phyloP scores from a whole-genome alignment of 345 rosid species.

The Murraya paniculata region DNA sequence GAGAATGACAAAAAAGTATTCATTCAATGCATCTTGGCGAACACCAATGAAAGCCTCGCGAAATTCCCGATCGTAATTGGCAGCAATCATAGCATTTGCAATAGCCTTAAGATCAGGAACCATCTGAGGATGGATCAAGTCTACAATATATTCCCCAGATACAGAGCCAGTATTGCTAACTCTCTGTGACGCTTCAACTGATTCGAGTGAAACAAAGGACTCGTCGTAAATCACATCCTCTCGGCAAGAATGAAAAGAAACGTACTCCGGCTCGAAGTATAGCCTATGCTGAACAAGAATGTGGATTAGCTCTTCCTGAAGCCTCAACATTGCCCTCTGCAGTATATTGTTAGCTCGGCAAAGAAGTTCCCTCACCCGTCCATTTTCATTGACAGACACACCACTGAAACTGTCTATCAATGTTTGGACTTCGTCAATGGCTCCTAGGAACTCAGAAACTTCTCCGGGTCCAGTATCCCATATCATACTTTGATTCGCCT shows the following conservation, averaged over 20 bases:
- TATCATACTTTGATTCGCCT: conserved; percentile 38
- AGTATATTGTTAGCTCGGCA: conserved; percentile 41
- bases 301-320: conserved; percentile 66
- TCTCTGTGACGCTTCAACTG: conserved; percentile 26
- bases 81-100: conserved; percentile 65
- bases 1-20: conserved; percentile 48
- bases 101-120: conserved; percentile 59
- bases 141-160: conserved; percentile 27
- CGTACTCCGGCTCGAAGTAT: conserved; percentile 32
- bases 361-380: conserved; percentile 43
- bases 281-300: conserved; percentile 45
- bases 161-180: conserved; percentile 18
- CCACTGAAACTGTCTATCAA: conserved; percentile 32
- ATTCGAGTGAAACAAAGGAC: conserved; percentile 54
- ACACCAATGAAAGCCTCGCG: conserved; percentile 42
- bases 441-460: conserved; percentile 49
- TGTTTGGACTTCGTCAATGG: conserved; percentile 44
- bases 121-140: conserved; percentile 47
- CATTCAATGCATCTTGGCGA: conserved; percentile 57
- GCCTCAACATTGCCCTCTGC: conserved; percentile 73
- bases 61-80: conserved; percentile 52
- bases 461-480: conserved; percentile 51
- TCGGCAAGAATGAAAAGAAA: conserved; percentile 36
- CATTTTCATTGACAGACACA: conserved; percentile 26
- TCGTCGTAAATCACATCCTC: conserved; percentile 46